Evolutionary conservation across 148 eudicot species (phyloP).

Genomic region (Heliamphora exappendiculata): DNA sequence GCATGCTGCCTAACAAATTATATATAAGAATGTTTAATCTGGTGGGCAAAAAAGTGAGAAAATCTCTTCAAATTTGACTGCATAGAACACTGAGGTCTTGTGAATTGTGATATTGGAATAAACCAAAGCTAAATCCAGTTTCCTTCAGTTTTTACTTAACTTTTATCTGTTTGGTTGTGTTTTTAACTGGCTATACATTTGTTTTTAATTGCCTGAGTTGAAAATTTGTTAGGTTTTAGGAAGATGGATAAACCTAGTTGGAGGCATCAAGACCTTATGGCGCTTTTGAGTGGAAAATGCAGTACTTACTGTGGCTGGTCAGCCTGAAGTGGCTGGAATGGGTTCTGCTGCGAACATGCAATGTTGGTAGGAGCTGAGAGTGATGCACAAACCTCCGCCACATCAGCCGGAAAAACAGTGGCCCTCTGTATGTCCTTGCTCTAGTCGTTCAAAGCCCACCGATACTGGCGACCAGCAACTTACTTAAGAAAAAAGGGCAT

Average conservation of each 20-base stretch:
- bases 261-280: not conserved
- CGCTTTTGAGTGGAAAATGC: not conserved
- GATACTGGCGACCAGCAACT: too few relatives aligned
- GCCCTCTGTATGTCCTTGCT: too few relatives aligned
- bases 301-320: not conserved
- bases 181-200: not conserved
- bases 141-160: not conserved
- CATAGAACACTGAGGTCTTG: not conserved
- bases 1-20: not conserved
- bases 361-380: not conserved
- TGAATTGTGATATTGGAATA: not conserved
- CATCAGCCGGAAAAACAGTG: too few relatives aligned
- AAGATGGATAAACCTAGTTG: not conserved
- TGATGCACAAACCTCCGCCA: too few relatives aligned
- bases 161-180: not conserved
- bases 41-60: not conserved
- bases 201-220: not conserved
- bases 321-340: not conserved
- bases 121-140: not conserved
- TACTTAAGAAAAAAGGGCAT: too few relatives aligned
- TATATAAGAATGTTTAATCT: not conserved
- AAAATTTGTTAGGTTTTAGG: not conserved
- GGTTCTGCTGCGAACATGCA: not conserved
- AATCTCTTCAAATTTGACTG: not conserved
- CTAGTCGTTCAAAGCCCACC: too few relatives aligned